Conservation (phyloP, 345 rosid genomes). For the Syzygium grande region DNA sequence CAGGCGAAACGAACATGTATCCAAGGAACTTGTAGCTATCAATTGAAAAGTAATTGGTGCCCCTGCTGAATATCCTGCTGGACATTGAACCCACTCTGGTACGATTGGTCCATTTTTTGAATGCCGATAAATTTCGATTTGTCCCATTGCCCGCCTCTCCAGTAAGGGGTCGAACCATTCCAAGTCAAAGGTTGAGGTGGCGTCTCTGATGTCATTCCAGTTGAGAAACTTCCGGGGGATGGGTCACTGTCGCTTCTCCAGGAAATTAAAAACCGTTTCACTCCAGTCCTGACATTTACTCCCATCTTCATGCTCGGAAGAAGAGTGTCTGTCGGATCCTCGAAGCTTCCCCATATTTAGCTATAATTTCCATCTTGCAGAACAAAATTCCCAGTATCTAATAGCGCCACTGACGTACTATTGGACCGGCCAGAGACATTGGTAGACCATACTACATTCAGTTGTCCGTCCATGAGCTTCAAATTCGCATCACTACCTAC, state of each 20-base stretch:
- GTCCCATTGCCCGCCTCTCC: conserved; percentile 7
- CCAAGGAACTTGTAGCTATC: neutral
- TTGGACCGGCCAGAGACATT: neutral
- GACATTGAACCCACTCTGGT: neutral
- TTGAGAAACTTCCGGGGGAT: conserved; percentile 8
- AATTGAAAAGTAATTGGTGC: neutral
- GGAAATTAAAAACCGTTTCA: conserved; percentile 6
- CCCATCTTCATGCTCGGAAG: conserved; percentile 27
- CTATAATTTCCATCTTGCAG: neutral
- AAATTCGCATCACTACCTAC: conserved; percentile 8
- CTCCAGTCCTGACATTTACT: conserved; percentile 4
- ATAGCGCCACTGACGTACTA: conserved; percentile 6
- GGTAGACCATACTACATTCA: conserved; percentile 12
- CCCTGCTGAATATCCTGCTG: neutral
- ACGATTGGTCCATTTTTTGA: neutral
- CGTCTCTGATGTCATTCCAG: conserved; percentile 8
- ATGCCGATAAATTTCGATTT: conserved; percentile 1
- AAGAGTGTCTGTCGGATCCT: conserved; percentile 21
- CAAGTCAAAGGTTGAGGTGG: conserved; percentile 19
- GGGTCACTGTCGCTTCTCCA: conserved; percentile 28
- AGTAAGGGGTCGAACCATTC: neutral
- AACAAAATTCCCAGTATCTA: conserved; percentile 26
- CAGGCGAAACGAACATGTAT: conserved; percentile 7
- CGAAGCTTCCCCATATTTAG: conserved; percentile 28
- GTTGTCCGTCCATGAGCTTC: conserved; percentile 5